These are phyloP conservation scores for Pinus albicaulis DNA, from an alignment of 75 land plant species.

Conservation along the genomic window DNA sequence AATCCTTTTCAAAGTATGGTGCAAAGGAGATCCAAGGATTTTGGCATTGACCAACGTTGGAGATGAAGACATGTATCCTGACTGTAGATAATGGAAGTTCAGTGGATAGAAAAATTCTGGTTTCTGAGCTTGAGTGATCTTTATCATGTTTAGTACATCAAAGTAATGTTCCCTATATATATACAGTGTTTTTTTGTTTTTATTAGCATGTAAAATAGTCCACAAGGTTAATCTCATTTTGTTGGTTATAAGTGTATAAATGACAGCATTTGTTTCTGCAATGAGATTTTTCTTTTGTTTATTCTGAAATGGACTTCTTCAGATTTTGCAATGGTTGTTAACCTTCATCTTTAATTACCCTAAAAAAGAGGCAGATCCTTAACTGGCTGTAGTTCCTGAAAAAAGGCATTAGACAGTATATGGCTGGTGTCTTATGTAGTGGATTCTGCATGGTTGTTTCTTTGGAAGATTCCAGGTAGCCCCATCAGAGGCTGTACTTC, in stretches of 20 bases:
- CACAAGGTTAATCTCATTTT: too few species aligned
- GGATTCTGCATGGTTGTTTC: neutral
- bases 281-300: neutral
- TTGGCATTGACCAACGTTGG: constrained; percentile 16
- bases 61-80: constrained; percentile 13
- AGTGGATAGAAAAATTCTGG: neutral
- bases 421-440: neutral
- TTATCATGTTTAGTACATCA: neutral
- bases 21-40: constrained; percentile 18
- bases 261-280: neutral
- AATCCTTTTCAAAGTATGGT: constrained; percentile 17
- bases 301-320: neutral
- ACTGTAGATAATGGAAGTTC: neutral
- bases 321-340: neutral
- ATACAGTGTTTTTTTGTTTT: neutral
- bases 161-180: neutral
- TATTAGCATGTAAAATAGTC: neutral
- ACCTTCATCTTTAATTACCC: neutral
- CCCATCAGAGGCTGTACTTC: neutral
- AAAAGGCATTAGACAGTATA: neutral
- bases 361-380: constrained; percentile 7
- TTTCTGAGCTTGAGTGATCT: neutral
- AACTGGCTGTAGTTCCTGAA: constrained; percentile 1
- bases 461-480: neutral
- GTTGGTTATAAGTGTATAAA: too few species aligned